These are phyloP conservation scores for Elaeagnus macrophylla DNA, from an alignment of 306 rosid genomes.

Conservation along the genomic window DNA sequence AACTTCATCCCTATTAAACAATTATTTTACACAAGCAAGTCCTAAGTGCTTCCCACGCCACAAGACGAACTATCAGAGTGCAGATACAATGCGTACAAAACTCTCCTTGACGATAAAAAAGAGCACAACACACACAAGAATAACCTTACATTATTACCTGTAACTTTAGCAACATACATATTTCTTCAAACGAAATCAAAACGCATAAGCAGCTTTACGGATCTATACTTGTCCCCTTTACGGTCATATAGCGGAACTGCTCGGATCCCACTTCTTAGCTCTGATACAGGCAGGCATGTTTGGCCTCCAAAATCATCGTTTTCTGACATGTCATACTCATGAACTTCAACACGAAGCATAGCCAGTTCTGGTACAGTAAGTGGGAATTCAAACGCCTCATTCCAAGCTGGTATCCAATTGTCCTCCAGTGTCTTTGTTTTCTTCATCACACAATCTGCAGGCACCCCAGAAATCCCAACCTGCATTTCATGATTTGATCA, in stretches of 20 bases:
- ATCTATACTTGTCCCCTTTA: conserved; percentile 60
- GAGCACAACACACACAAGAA: neutral
- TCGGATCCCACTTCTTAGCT: conserved; percentile 48
- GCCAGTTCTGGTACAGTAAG: neutral
- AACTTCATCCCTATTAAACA: no score
- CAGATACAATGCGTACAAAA: no score
- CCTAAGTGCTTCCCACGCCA: no score
- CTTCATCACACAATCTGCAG: conserved; percentile 58
- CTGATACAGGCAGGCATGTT: neutral
- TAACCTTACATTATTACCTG: conserved; percentile 15
- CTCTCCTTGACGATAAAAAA: no score
- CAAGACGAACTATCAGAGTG: no score
- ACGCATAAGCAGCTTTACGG: conserved; percentile 85
- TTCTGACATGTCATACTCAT: neutral
- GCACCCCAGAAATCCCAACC: conserved; percentile 95
- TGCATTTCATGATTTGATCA: conserved; percentile 18
- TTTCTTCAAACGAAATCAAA: conserved; percentile 48
- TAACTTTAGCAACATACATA: no score
- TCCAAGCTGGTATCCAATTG: conserved; percentile 82
- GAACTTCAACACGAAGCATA: conserved; percentile 51
- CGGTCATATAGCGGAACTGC: conserved; percentile 45
- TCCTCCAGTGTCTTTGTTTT: conserved; percentile 77
- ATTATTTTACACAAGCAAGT: no score
- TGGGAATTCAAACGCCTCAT: conserved; percentile 24
- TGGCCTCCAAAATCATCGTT: neutral